Evolutionary conservation across 257 asterid species (phyloP).

Genomic region (Nicotiana undulata): DNA sequence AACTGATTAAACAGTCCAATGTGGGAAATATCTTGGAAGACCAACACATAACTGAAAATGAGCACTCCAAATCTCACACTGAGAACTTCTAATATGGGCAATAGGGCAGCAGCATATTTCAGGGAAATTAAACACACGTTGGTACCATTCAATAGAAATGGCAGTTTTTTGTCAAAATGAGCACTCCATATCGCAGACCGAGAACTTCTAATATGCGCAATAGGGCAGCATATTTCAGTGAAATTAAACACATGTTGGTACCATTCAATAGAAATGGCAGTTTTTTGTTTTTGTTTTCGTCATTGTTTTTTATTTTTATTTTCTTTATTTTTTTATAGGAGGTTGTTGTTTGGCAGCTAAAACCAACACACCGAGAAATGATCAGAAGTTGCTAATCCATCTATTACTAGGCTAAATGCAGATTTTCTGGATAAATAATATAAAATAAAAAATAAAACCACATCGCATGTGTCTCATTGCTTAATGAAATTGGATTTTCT

Average conservation of each 20-base stretch:
- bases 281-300: background rate
- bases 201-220: background rate
- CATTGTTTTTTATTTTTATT: background rate
- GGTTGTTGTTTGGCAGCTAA: background rate
- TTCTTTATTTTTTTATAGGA: background rate
- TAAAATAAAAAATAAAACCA: background rate
- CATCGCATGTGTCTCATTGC: background rate
- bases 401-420: background rate
- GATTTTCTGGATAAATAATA: background rate
- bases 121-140: background rate
- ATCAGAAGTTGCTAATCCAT: background rate
- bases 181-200: too few species aligned
- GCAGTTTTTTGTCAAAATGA: background rate
- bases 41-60: background rate
- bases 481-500: background rate
- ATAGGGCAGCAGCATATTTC: background rate
- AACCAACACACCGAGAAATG: background rate
- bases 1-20: slow-evolving; percentile 1
- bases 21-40: background rate
- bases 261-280: background rate
- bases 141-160: background rate
- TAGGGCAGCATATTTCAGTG: background rate
- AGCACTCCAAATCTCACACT: background rate
- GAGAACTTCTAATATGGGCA: background rate
- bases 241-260: background rate